Conservation (phyloP, 2,329 filamentous ascomycete species). For the Sphaerulina vaccinii region DNA sequence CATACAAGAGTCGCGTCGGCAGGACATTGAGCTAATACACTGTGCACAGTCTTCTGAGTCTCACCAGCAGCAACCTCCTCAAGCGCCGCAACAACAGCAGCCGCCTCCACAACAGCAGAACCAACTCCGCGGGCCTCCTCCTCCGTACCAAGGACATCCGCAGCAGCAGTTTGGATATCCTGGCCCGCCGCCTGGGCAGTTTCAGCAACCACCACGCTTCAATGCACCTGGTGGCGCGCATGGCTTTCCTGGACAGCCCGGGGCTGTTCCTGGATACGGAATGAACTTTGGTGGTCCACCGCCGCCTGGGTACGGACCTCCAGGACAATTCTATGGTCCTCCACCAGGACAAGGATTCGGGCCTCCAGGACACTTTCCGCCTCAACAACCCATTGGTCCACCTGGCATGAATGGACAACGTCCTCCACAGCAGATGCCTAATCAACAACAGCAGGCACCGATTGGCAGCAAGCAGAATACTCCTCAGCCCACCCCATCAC, state of each 20-base stretch:
- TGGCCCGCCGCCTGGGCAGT: conserved; percentile 38
- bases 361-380: conserved; percentile 48
- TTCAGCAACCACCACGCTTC: conserved; percentile 50
- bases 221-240: conserved; percentile 45
- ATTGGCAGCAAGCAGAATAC: conserved; percentile 40
- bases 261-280: conserved; percentile 58
- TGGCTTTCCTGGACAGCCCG: conserved; percentile 45
- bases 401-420: conserved; percentile 41
- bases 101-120: conserved; percentile 41
- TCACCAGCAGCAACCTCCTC: conserved; percentile 18
- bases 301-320: conserved; percentile 30
- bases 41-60: conserved; percentile 13
- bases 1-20: conserved; percentile 8
- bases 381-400: conserved; percentile 52
- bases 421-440: conserved; percentile 35
- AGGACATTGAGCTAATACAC: background rate
- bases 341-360: conserved; percentile 16
- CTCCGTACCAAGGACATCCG: conserved; percentile 43
- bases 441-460: conserved; percentile 41
- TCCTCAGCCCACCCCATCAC: conserved; percentile 30
- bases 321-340: conserved; percentile 20
- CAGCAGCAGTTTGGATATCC: conserved; percentile 38
- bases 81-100: conserved; percentile 28
- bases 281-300: conserved; percentile 63
- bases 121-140: conserved; percentile 41